Base-by-base conservation (phyloP, 176 grass and related monocot species). In the Oryza australiensis region DNA sequence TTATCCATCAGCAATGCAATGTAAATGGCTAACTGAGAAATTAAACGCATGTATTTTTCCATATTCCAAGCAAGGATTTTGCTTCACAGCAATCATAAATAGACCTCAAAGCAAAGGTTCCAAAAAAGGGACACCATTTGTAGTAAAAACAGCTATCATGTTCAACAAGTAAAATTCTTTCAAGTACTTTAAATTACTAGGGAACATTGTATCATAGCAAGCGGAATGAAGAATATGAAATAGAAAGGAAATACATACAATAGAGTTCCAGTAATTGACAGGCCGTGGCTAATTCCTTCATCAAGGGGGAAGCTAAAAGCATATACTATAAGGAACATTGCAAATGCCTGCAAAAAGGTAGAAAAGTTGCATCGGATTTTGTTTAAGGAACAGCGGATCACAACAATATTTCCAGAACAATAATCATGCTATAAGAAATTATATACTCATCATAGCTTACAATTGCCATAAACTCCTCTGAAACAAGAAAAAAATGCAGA, bases 281-380 rank as follows among this genome's bases (percentile, higher is more conserved):
- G 70, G 55, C 72, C 79, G 49, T 99, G 96, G 62, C 89, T 85
- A 62, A 90, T 51, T 70, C 66, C 88, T 90, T 93, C 93, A 85
- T 91, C 90, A 77, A 90, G 80, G 23, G 87, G 87, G 53, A 90
- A 88, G 87, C 70, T 95, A 68, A 95, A 92, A 72, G 85, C 87
- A 78, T 86, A 90, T 77, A 94, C 96, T 67, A 94, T 89, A 77
- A 99, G 90, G 80, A 94, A 99, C 96, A 99, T 99, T 14, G 96
- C 94, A 45, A 89, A 57, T 69, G 96, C 93, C 93, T 99, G 83
- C 73, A 94, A 76, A 77, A 75, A 85, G 26, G 78, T 22, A 74
- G 2, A 72, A 48, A 40, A 37, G 13, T 60, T 33, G 5, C 16
- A 82, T 82, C 64, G 43, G 13, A 40, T n/a, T 72, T 68, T 60